These are phyloP conservation scores for Pseudocercospora pini-densiflorae DNA, from an alignment of 2,329 filamentous ascomycete genomes.

Conservation along the genomic window DNA sequence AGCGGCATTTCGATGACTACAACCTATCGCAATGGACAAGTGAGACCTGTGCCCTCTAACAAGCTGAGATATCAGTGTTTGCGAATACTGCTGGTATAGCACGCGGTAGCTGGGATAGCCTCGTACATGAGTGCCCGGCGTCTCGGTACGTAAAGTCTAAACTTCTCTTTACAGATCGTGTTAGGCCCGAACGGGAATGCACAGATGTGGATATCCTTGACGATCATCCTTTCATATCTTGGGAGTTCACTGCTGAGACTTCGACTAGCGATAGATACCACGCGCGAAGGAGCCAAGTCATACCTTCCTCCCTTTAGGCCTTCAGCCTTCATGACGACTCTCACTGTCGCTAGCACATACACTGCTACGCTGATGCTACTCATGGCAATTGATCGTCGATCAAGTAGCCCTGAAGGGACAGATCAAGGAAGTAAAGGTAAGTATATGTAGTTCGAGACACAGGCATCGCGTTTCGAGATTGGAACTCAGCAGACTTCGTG, in stretches of 20 bases:
- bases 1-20: too few relatives aligned
- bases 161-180: background rate
- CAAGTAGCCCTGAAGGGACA: background rate
- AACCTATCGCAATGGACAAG: too few relatives aligned
- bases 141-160: background rate
- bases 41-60: too few relatives aligned
- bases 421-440: background rate
- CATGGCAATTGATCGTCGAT: slow-evolving; percentile 4
- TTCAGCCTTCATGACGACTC: background rate
- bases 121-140: background rate
- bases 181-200: background rate
- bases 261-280: background rate
- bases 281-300: background rate
- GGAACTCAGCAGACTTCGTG: background rate
- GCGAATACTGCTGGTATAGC: too few relatives aligned
- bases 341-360: background rate
- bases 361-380: background rate
- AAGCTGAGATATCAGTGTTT: too few relatives aligned
- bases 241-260: background rate
- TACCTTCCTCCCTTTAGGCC: background rate
- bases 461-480: too few relatives aligned
- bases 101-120: background rate
- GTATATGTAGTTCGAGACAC: background rate
- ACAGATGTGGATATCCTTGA: background rate
- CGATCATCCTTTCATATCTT: background rate